phyloP scores from a whole-genome alignment of 176 grass and related monocot species.

The Oryza glumipatula region DNA sequence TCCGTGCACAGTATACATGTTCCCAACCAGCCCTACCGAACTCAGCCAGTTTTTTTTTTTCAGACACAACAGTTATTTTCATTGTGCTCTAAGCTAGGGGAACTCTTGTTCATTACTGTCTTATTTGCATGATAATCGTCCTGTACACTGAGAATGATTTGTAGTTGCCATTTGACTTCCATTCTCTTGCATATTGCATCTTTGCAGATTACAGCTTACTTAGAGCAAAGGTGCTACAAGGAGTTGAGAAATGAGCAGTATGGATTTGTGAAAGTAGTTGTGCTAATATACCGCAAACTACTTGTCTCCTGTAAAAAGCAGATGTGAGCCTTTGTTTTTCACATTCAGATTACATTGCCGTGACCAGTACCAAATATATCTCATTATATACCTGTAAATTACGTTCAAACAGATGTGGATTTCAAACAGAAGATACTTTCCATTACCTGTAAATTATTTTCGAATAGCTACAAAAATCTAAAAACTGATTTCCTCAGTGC shows the following conservation, averaged over 20 bases:
- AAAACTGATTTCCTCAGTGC: constrained; percentile 42
- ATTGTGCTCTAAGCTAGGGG: neutral
- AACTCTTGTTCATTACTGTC: too few relatives aligned
- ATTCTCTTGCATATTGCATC: constrained; percentile 18
- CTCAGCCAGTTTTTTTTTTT: too few relatives aligned
- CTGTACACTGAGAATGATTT: constrained; percentile 30
- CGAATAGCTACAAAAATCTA: neutral
- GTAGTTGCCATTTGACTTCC: neutral
- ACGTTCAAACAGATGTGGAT: neutral
- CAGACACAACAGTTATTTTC: constrained; percentile 10
- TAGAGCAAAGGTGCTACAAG: constrained; percentile 89
- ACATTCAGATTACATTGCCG: neutral
- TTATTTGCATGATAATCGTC: neutral
- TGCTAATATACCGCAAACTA: constrained; percentile 83
- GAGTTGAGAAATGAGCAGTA: constrained; percentile 76
- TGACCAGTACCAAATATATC: neutral
- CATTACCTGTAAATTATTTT: constrained; percentile 1
- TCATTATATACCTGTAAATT: constrained; percentile 1
- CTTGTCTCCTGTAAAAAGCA: constrained; percentile 79
- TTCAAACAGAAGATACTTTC: neutral
- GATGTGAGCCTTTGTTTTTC: constrained; percentile 58
- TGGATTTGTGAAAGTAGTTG: constrained; percentile 71
- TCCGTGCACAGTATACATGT: too few relatives aligned
- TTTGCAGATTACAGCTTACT: constrained; percentile 69
- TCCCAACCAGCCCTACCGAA: too few relatives aligned